Conservation (phyloP, 2,329 filamentous ascomycete species). For the Epichloe festucae region DNA sequence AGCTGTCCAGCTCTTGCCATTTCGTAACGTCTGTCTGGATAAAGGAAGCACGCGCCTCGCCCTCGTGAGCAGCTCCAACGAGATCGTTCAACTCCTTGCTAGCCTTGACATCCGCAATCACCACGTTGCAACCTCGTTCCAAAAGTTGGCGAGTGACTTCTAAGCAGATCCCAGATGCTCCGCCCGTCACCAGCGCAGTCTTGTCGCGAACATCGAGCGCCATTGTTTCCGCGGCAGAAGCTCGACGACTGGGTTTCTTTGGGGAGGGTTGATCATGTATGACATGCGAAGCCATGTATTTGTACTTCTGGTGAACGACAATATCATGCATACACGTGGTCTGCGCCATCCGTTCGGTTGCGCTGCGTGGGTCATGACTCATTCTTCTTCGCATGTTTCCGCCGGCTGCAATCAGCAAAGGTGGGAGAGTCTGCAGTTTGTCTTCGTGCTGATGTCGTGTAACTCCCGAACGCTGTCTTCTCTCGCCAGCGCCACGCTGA, state of each 20-base stretch:
- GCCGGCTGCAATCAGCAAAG: too few relatives aligned
- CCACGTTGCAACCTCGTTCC: constrained; percentile 20
- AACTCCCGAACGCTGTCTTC: too few relatives aligned
- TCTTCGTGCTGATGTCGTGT: too few relatives aligned
- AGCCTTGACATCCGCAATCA: constrained; percentile 23
- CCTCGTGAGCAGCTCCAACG: not conserved
- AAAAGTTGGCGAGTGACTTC: constrained; percentile 22
- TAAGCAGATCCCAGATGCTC: constrained; percentile 20
- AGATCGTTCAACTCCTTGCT: constrained; percentile 16
- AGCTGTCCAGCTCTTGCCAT: constrained; percentile 17
- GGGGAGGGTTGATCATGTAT: not conserved
- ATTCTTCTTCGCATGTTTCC: too few relatives aligned
- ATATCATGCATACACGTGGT: too few relatives aligned
- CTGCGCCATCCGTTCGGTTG: too few relatives aligned
- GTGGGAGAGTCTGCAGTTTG: too few relatives aligned
- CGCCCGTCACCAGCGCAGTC: constrained; percentile 5
- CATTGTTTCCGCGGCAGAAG: not conserved
- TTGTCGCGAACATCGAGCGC: constrained; percentile 7
- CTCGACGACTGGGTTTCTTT: not conserved
- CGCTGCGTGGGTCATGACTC: too few relatives aligned
- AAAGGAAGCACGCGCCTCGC: constrained; percentile 17
- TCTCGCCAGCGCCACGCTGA: too few relatives aligned
- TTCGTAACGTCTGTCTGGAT: constrained; percentile 23
- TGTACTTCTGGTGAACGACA: too few relatives aligned
- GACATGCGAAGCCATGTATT: too few relatives aligned